A percentile compares a stretch with the other conserved stretches of the same genome.
Conservation (phyloP, 2,329 filamentous ascomycete species). For the Xylariaceae sp. region DNA sequence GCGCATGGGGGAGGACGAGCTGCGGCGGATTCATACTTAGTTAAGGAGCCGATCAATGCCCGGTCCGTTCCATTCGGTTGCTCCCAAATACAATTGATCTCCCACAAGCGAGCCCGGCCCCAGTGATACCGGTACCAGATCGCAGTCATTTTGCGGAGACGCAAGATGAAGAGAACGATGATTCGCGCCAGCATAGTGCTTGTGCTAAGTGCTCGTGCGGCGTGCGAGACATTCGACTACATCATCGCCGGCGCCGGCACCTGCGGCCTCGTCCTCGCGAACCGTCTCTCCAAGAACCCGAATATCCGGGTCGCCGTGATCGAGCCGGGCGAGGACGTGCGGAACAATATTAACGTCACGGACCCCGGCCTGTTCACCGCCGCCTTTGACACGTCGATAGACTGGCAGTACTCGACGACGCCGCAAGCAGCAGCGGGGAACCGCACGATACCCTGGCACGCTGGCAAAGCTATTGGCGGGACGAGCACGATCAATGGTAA, state of each 20-base stretch:
- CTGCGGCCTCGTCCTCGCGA: conserved; percentile 47
- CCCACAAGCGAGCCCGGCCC: neutral
- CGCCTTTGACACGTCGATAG: conserved; percentile 40
- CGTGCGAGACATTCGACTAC: conserved; percentile 44
- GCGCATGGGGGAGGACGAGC: neutral
- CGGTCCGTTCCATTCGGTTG: no score
- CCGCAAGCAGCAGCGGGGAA: conserved; percentile 42
- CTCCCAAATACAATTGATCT: neutral
- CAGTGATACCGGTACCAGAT: neutral
- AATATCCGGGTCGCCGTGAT: conserved; percentile 45
- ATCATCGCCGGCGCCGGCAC: conserved; percentile 49
- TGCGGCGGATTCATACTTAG: neutral
- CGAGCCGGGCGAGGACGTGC: conserved; percentile 47
- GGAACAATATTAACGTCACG: conserved; percentile 44
- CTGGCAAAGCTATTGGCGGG: conserved; percentile 49
- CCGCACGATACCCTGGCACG: conserved; percentile 43
- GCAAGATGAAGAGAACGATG: conserved; percentile 10
- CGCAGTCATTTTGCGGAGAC: neutral
- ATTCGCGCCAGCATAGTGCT: neutral
- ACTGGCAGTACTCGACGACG: conserved; percentile 46
- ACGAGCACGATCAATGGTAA: conserved; percentile 51
- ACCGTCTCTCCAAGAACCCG: conserved; percentile 46
- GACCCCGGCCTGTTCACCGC: conserved; percentile 38
- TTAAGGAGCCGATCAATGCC: no score
- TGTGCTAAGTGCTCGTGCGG: conserved; percentile 4